Conservation (phyloP, 192 early-diverging fungal genomes). For the Umbelopsis ramanniana region DNA sequence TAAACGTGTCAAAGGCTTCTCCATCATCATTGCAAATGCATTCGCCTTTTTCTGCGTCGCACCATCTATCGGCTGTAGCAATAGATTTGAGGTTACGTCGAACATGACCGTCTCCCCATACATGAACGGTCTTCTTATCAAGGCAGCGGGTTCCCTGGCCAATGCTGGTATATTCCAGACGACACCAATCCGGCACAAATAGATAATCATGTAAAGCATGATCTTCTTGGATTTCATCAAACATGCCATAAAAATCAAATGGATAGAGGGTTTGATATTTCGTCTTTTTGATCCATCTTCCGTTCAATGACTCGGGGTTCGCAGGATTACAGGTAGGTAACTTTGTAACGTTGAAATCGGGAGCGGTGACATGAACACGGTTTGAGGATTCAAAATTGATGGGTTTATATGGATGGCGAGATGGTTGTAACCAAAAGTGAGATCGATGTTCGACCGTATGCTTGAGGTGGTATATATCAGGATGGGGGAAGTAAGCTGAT, state of each 20-base stretch:
- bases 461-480: conserved; percentile 33
- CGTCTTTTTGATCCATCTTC: conserved; percentile 32
- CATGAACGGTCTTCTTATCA: conserved; percentile 30
- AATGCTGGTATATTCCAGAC: conserved; percentile 30
- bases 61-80: conserved; percentile 32
- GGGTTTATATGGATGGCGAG: conserved; percentile 31
- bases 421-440: conserved; percentile 38
- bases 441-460: conserved; percentile 33
- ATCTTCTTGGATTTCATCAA: conserved; percentile 33
- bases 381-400: conserved; percentile 29
- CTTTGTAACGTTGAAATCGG: neutral
- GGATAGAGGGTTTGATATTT: conserved; percentile 26
- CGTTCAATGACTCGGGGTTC: conserved; percentile 7
- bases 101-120: conserved; percentile 39
- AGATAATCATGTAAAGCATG: conserved; percentile 24
- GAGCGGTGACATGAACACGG: conserved; percentile 21
- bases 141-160: conserved; percentile 33
- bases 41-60: conserved; percentile 24
- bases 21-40: conserved; percentile 36
- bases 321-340: conserved; percentile 17
- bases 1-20: conserved; percentile 5
- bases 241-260: conserved; percentile 41
- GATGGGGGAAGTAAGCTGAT: conserved; percentile 29
- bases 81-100: conserved; percentile 36
- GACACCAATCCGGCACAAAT: conserved; percentile 37